phyloP scores from a whole-genome alignment of 2,329 filamentous ascomycete genomes.

The Aspergillus thermomutatus region DNA sequence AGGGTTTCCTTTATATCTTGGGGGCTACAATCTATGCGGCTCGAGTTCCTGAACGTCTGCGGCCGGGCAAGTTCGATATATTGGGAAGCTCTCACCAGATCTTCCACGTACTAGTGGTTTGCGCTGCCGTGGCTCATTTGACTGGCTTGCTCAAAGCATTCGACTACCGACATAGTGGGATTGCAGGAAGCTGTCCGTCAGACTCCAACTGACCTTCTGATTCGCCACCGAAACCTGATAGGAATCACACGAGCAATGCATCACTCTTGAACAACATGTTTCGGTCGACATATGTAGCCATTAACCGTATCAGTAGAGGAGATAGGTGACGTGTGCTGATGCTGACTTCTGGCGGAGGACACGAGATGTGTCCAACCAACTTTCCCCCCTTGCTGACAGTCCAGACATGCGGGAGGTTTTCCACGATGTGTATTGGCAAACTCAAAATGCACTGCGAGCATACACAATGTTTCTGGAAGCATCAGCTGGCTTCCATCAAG shows the following conservation, averaged over 20 bases:
- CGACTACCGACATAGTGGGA: conserved; percentile 70
- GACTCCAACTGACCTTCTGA: conserved; percentile 13
- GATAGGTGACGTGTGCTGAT: conserved; percentile 11
- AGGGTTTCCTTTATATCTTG: conserved; percentile 79
- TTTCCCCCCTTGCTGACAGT: conserved; percentile 13
- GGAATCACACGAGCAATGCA: conserved; percentile 20
- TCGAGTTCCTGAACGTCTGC: conserved; percentile 77
- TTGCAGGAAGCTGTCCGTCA: conserved; percentile 50
- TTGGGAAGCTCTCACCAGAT: conserved; percentile 94
- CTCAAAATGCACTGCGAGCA: neutral
- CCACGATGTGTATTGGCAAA: neutral
- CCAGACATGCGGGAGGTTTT: neutral
- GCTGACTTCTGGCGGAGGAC: conserved; percentile 13
- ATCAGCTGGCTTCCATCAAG: conserved; percentile 4
- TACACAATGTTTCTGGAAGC: neutral
- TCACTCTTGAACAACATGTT: conserved; percentile 10
- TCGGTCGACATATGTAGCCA: conserved; percentile 14
- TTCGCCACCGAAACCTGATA: conserved; percentile 8
- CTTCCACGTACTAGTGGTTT: conserved; percentile 84
- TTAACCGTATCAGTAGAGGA: conserved; percentile 15
- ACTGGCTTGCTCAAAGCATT: conserved; percentile 79
- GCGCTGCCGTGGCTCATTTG: conserved; percentile 78
- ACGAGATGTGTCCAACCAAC: conserved; percentile 16
- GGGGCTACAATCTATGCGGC: conserved; percentile 83
- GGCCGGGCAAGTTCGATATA: conserved; percentile 79